These are phyloP conservation scores for Heterobasidion parviporum DNA, from an alignment of 1,284 basidiomycete species.

Conservation along the genomic window DNA sequence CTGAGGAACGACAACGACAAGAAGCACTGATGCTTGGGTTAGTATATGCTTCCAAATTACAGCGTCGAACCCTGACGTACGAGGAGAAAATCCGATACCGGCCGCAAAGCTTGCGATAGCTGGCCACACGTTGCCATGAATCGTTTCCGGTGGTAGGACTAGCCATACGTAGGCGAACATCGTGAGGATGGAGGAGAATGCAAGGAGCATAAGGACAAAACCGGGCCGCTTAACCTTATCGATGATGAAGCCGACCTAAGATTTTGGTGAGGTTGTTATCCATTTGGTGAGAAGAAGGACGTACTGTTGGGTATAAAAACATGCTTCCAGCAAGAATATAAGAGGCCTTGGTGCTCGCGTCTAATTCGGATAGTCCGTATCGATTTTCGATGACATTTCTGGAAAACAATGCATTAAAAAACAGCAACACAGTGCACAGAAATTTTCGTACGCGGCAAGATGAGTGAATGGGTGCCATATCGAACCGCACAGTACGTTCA, in stretches of 20 bases:
- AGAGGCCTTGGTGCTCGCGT: slow-evolving; percentile 59
- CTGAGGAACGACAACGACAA: slow-evolving; percentile 69
- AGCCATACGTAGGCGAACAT: slow-evolving; percentile 61
- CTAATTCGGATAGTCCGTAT: slow-evolving; percentile 51
- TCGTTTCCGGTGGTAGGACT: slow-evolving; percentile 47
- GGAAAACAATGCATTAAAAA: not conserved
- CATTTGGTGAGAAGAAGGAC: slow-evolving; percentile 12
- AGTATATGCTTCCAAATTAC: not conserved
- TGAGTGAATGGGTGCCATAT: slow-evolving; percentile 77
- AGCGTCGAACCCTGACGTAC: slow-evolving; percentile 30
- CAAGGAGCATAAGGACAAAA: slow-evolving; percentile 51
- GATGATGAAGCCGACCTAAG: slow-evolving; percentile 52
- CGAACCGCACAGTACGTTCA: slow-evolving; percentile 69
- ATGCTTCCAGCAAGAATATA: slow-evolving; percentile 70
- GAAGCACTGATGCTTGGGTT: slow-evolving; percentile 38
- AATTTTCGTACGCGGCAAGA: slow-evolving; percentile 54
- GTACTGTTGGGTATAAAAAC: slow-evolving; percentile 65
- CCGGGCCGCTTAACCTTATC: slow-evolving; percentile 49
- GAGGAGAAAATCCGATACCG: slow-evolving; percentile 68
- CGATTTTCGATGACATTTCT: slow-evolving; percentile 72
- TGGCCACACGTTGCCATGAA: slow-evolving; percentile 44
- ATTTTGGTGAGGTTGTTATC: not conserved
- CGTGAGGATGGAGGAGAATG: slow-evolving; percentile 56
- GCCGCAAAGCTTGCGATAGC: slow-evolving; percentile 55
- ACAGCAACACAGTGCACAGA: not conserved